Evolutionary conservation across 129 eudicot genomes (phyloP), one percentile per base, ranked within the genome.

Genomic region (Flaveria sonorensis): DNA sequence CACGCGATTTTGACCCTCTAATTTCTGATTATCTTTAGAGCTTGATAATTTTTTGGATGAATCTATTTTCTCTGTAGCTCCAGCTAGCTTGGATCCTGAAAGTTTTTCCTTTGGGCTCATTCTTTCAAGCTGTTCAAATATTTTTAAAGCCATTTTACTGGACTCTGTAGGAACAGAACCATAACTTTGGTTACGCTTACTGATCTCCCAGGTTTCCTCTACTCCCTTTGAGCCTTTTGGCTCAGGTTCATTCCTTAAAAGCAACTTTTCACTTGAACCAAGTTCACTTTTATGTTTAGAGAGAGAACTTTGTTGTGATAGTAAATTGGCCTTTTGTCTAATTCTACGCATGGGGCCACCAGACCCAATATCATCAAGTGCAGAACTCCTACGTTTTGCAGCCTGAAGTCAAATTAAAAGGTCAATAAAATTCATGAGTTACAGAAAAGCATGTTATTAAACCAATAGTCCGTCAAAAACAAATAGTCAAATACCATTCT

Each of bases 271-370:
- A 21, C 68, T 47, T 79, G 82, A 83, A 62, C 39, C 81, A 46
- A 47, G 45, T 71, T 81, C 92, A 53, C 32, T 71, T 70, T 78
- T 85, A 32, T 76, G 75, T 21, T 57, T 68, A 15, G 77, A 23
- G 40, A 77, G 71, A 20, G 81, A 71, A 59, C 81, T 70, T 68
- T 87, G 78, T 47, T 86, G 88, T 45, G 84, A 67, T 15, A 76
- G 53, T 40, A 89, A 90, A 86, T 85, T 91, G 53, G 90, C 77
- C 80, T 91, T 95, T 73, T 89, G 94, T 52, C 99, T 85, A 48
- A 85, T 91, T 71, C 97, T 89, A 46, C 99, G 89, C 7, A 91
- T 85, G 23, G 97, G 91, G 18, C 97, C 97, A 79, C 86, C 84
- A 75, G 99, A 86, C 45, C 97, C 97, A 56, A 83, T 73, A 79